Percentiles rank a stretch among this genome's conserved stretches.
Evolutionary conservation across 2,329 filamentous ascomycete genomes (phyloP).

Genomic region (Cytospora mali): DNA sequence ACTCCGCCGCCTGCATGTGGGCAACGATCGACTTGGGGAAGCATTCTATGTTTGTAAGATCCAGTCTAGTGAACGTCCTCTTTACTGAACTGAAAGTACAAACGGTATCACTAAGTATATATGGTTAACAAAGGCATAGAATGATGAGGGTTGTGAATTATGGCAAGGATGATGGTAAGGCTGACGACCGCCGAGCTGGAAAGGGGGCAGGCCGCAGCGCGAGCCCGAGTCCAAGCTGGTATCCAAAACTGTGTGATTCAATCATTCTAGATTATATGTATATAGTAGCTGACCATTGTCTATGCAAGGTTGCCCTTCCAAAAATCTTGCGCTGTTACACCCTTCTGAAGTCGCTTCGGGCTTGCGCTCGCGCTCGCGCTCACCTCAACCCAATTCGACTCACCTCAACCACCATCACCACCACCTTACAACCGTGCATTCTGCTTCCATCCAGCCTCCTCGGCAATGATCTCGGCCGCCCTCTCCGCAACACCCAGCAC

Average conservation of each 20-base stretch:
- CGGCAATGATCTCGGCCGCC: slow-evolving; percentile 79
- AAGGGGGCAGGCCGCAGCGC: too few species aligned
- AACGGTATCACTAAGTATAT: too few species aligned
- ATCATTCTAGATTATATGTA: background rate
- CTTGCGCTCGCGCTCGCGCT: background rate
- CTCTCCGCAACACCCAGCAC: slow-evolving; percentile 83
- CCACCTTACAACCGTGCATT: slow-evolving; percentile 37
- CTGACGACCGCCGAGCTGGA: too few species aligned
- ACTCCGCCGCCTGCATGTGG: too few species aligned
- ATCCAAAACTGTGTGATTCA: background rate
- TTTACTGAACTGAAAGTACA: too few species aligned
- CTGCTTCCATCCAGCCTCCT: slow-evolving; percentile 58
- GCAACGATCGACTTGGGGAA: too few species aligned
- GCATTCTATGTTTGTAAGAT: too few species aligned
- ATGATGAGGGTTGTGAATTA: too few species aligned
- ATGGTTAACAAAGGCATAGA: too few species aligned
- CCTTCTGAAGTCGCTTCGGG: background rate
- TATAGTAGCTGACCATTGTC: background rate
- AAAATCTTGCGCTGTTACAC: background rate
- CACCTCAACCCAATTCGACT: background rate
- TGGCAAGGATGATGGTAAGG: too few species aligned
- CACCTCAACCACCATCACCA: too few species aligned
- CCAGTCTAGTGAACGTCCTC: too few species aligned
- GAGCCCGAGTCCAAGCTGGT: background rate
- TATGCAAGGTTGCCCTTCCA: slow-evolving; percentile 8